A percentile compares a stretch with the other conserved stretches of the same genome.
Conservation (phyloP, 331 rosid genomes). For the Acacia pycnantha region DNA sequence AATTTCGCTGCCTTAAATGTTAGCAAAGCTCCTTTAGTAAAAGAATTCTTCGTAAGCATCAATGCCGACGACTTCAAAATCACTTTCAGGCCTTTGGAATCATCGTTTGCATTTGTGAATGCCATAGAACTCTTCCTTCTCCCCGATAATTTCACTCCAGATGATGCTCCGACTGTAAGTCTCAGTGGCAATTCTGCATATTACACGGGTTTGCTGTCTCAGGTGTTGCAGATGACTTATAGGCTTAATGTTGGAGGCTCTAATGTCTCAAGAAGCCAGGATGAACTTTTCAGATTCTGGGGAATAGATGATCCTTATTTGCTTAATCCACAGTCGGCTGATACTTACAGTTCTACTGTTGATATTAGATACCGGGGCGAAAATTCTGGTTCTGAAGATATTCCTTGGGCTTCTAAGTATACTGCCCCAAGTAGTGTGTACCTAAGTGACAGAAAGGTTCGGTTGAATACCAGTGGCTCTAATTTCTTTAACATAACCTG, state of each 20-base stretch:
- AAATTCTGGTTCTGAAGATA: neutral
- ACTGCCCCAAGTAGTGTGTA: constrained; percentile 36
- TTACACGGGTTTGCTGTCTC: neutral
- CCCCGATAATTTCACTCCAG: neutral
- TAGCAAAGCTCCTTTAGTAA: constrained; percentile 15
- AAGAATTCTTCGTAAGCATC: constrained; percentile 36
- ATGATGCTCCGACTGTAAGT: neutral
- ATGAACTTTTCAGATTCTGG: constrained; percentile 38
- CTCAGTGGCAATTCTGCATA: neutral
- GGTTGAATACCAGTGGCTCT: neutral
- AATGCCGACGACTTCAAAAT: neutral
- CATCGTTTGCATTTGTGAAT: constrained; percentile 47
- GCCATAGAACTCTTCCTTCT: constrained; percentile 49
- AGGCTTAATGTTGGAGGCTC: constrained; percentile 48
- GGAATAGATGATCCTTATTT: constrained; percentile 20
- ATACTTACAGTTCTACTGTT: rapidly evolving
- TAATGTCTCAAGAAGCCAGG: neutral
- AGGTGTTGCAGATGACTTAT: constrained; percentile 27
- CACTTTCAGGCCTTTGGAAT: constrained; percentile 24
- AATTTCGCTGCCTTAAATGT: constrained; percentile 22
- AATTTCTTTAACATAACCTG: constrained; percentile 29
- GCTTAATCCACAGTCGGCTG: neutral
- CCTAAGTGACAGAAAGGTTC: constrained; percentile 25
- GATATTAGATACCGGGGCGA: neutral
- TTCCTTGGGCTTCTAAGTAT: neutral